A percentile compares a stretch with the other conserved stretches of the same genome.
Conservation (phyloP, 371 early-diverging fungal species). For the Mortierella sp. region DNA sequence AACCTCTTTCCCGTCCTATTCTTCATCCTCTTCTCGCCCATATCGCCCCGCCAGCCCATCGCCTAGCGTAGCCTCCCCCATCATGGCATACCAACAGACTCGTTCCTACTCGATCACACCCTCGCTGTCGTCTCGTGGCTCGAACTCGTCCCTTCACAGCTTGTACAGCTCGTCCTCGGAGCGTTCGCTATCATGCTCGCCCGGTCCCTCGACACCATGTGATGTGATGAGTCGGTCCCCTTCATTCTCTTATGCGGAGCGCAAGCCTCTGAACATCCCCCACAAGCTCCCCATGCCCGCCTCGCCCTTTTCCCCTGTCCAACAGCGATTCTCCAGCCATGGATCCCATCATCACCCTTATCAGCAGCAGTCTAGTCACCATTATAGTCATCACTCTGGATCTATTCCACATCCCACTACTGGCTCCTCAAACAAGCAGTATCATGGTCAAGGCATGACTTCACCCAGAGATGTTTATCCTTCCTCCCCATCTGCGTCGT, state of each 20-base stretch:
- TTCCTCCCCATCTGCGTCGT: slow-evolving; percentile 14
- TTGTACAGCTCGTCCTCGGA: slow-evolving; percentile 47
- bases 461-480: slow-evolving; percentile 37
- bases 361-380: slow-evolving; percentile 11
- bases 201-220: slow-evolving; percentile 46
- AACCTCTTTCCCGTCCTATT: slow-evolving; percentile 18
- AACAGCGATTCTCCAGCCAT: slow-evolving; percentile 25
- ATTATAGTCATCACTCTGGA: slow-evolving; percentile 10
- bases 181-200: slow-evolving; percentile 40
- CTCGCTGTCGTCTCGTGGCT: slow-evolving; percentile 41
- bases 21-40: slow-evolving; percentile 18
- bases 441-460: slow-evolving; percentile 26
- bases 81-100: slow-evolving; percentile 29
- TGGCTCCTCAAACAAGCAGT: slow-evolving; percentile 16
- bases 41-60: slow-evolving; percentile 25
- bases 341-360: slow-evolving; percentile 7
- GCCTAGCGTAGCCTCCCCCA: slow-evolving; percentile 28
- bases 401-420: slow-evolving; percentile 36
- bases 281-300: slow-evolving; percentile 17
- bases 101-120: slow-evolving; percentile 19
- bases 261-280: slow-evolving; percentile 13
- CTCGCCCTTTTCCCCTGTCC: slow-evolving; percentile 22
- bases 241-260: slow-evolving; percentile 34
- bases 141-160: slow-evolving; percentile 47
- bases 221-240: slow-evolving; percentile 47